Percentiles rank a stretch among this genome's conserved stretches.
Evolutionary conservation across 805 yeast species (phyloP).

Genomic region (Wickerhamomyces sydowiorum): DNA sequence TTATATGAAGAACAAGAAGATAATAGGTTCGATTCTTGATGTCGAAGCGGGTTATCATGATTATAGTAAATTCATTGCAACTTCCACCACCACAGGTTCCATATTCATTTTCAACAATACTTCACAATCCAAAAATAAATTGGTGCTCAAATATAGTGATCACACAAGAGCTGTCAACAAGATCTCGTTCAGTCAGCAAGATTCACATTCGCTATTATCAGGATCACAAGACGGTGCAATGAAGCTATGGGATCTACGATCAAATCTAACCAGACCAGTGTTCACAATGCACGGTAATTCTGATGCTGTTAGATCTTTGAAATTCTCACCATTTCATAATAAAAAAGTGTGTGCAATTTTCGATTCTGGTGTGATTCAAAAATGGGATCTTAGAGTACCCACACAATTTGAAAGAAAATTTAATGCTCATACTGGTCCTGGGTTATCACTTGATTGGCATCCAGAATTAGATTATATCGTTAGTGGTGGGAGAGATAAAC

Average conservation of each 20-base stretch:
- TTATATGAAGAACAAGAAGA: slow-evolving; percentile 25
- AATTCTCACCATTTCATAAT: slow-evolving; percentile 47
- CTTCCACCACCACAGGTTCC: slow-evolving; percentile 42
- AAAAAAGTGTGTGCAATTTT: slow-evolving; percentile 70
- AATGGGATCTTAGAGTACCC: slow-evolving; percentile 80
- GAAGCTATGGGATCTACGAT: slow-evolving; percentile 68
- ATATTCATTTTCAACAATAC: slow-evolving; percentile 29
- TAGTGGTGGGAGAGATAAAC: slow-evolving; percentile 91
- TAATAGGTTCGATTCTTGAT: slow-evolving; percentile 37
- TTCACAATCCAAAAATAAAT: slow-evolving; percentile 25
- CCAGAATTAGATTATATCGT: slow-evolving; percentile 74
- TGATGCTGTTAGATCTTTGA: slow-evolving; percentile 61
- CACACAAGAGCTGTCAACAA: slow-evolving; percentile 43
- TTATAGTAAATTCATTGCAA: slow-evolving; percentile 34
- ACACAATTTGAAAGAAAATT: slow-evolving; percentile 58
- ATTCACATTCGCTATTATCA: slow-evolving; percentile 36
- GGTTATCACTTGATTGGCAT: slow-evolving; percentile 83
- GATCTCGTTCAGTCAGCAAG: slow-evolving; percentile 33
- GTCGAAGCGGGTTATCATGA: slow-evolving; percentile 36
- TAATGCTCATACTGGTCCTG: slow-evolving; percentile 91
- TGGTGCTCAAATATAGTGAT: slow-evolving; percentile 28
- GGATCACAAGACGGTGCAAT: slow-evolving; percentile 82
- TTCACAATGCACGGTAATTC: slow-evolving; percentile 53
- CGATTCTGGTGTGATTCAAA: slow-evolving; percentile 83
- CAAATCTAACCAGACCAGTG: slow-evolving; percentile 39